Conservation (phyloP, 2,329 filamentous ascomycete species). For the Ceratocystis cacaofunesta region DNA sequence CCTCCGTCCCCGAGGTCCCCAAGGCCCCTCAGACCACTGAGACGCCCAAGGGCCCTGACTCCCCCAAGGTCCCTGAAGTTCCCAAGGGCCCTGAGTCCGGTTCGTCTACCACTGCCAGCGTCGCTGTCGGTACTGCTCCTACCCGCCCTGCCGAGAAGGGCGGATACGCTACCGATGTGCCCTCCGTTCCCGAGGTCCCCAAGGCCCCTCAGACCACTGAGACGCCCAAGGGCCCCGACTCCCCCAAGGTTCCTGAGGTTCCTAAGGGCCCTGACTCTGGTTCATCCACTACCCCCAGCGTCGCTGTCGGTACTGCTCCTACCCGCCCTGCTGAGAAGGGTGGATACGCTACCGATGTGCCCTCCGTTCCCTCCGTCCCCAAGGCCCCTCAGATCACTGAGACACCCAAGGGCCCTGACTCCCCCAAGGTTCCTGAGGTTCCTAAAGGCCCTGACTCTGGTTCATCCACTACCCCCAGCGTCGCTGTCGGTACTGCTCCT, state of each 20-base stretch:
- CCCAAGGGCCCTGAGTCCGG: background rate
- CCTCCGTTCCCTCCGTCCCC: background rate
- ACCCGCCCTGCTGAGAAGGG: background rate
- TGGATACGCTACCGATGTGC: background rate
- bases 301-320: background rate
- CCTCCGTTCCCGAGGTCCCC: background rate
- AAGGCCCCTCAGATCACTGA: background rate
- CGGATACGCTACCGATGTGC: background rate
- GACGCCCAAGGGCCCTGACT: background rate
- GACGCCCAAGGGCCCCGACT: too few relatives aligned
- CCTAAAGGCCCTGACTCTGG: background rate
- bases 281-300: background rate
- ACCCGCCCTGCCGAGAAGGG: background rate
- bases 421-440: too few relatives aligned
- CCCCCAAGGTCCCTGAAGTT: background rate
- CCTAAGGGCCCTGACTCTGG: background rate
- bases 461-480: background rate
- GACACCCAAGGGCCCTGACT: background rate
- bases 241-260: too few relatives aligned
- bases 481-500: background rate
- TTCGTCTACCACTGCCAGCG: background rate
- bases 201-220: background rate
- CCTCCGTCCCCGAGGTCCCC: background rate
- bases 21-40: background rate
- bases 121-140: background rate